Conservation (phyloP, 129 eudicot genomes). For the Tanacetum coccineum region DNA sequence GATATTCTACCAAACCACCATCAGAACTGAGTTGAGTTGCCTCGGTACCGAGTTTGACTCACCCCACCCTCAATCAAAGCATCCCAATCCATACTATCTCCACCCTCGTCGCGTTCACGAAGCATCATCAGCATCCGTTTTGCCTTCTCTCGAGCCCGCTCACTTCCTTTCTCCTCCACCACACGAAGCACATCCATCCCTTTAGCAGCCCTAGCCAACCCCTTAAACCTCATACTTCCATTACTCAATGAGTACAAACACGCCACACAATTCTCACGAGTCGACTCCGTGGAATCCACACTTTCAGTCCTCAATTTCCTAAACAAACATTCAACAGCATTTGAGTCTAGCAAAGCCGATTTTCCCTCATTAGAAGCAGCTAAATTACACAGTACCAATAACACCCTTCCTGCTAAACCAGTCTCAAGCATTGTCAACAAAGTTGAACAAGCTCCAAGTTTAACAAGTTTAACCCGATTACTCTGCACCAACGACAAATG, state of each 20-base stretch:
- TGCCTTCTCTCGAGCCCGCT: conserved; percentile 77
- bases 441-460: conserved; percentile 55
- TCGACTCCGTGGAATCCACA: conserved; percentile 51
- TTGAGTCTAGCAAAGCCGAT: conserved; percentile 71
- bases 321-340: conserved; percentile 69
- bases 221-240: conserved; percentile 90
- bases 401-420: conserved; percentile 53
- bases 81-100: conserved; percentile 59
- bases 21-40: conserved; percentile 69
- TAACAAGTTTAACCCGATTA: conserved; percentile 69
- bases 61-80: conserved; percentile 60
- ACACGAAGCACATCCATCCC: conserved; percentile 65
- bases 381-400: conserved; percentile 72
- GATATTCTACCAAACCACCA: conserved; percentile 6
- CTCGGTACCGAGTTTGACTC: conserved; percentile 58
- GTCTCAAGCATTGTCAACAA: conserved; percentile 52
- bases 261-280: conserved; percentile 80
- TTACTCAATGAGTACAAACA: conserved; percentile 76
- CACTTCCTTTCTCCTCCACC: conserved; percentile 76
- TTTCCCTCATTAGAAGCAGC: conserved; percentile 73
- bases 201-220: conserved; percentile 66
- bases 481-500: conserved; percentile 61
- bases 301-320: conserved; percentile 43
- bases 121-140: conserved; percentile 57
- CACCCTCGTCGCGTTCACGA: conserved; percentile 51